These are phyloP conservation scores for Saccharomyces pastorianus DNA, from an alignment of 1,139 yeast genomes.

Conservation along the genomic window DNA sequence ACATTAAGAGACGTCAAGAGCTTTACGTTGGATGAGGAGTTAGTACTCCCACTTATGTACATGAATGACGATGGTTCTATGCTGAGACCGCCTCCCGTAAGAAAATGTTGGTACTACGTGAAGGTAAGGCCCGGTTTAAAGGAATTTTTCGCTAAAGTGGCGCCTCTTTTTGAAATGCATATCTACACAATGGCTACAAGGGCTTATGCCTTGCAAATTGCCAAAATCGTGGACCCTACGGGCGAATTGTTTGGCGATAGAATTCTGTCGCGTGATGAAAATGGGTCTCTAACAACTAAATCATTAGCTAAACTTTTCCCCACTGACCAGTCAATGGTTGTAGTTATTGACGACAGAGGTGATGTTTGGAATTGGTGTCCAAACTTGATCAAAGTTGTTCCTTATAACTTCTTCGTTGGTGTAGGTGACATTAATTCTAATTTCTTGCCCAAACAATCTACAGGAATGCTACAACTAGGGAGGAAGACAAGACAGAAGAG, in stretches of 20 bases:
- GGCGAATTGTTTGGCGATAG: slow-evolving; percentile 85
- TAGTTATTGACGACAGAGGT: slow-evolving; percentile 93
- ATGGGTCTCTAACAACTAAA: slow-evolving; percentile 87
- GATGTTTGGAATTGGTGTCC: slow-evolving; percentile 99
- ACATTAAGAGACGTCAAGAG: slow-evolving; percentile 74
- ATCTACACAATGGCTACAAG: slow-evolving; percentile 99
- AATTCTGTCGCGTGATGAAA: slow-evolving; percentile 86
- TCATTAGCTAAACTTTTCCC: slow-evolving; percentile 85
- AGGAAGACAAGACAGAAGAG: slow-evolving; percentile 46
- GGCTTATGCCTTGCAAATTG: slow-evolving; percentile 84
- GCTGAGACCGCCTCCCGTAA: slow-evolving; percentile 36
- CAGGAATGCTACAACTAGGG: slow-evolving; percentile 63
- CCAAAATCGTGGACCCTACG: slow-evolving; percentile 84
- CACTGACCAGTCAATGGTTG: slow-evolving; percentile 93
- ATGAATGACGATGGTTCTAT: slow-evolving; percentile 42
- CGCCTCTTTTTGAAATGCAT: slow-evolving; percentile 75
- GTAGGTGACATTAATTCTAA: slow-evolving; percentile 96
- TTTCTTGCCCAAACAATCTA: slow-evolving; percentile 70
- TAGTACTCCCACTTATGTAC: slow-evolving; percentile 46
- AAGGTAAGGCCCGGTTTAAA: slow-evolving; percentile 83
- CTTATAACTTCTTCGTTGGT: slow-evolving; percentile 92
- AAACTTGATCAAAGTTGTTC: slow-evolving; percentile 83
- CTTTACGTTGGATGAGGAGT: slow-evolving; percentile 72
- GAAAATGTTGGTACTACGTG: slow-evolving; percentile 77
- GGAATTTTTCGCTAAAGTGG: slow-evolving; percentile 57